Evolutionary conservation across 345 rosid species (phyloP).

Genomic region (Aethionema arabicum): DNA sequence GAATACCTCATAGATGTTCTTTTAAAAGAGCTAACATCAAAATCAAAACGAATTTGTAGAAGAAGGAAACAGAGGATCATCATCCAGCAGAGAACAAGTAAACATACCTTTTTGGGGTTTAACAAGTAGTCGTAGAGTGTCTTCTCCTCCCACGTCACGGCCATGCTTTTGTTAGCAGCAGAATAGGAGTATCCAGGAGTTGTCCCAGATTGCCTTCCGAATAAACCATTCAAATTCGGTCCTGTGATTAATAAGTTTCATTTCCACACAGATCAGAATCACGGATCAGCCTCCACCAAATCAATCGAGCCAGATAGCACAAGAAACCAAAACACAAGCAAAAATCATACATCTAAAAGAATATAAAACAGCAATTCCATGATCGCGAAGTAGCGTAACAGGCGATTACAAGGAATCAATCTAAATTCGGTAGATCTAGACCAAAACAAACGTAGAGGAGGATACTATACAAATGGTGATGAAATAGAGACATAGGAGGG

Average conservation of each 20-base stretch:
- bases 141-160: constrained; percentile 75
- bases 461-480: no score
- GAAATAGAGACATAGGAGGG: background rate
- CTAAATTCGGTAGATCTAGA: constrained; percentile 11
- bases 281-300: background rate
- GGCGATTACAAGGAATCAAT: background rate
- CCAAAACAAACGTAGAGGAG: background rate
- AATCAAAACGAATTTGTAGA: background rate
- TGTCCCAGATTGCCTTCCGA: constrained; percentile 84
- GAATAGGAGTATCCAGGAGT: constrained; percentile 82
- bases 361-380: no score
- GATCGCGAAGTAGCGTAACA: no score
- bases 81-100: background rate
- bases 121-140: constrained; percentile 78
- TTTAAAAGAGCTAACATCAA: background rate
- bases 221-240: constrained; percentile 82
- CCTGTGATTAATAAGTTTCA: constrained; percentile 40
- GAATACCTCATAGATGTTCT: no score
- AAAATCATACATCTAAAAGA: no score
- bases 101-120: constrained; percentile 77
- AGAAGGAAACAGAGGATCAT: background rate
- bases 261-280: background rate
- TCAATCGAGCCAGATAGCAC: no score
- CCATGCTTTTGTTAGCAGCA: constrained; percentile 82
- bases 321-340: no score